A percentile compares a stretch with the other conserved stretches of the same genome.
Evolutionary conservation across 176 grass and related monocot genomes (phyloP).

Genomic region (Dactylis glomerata): DNA sequence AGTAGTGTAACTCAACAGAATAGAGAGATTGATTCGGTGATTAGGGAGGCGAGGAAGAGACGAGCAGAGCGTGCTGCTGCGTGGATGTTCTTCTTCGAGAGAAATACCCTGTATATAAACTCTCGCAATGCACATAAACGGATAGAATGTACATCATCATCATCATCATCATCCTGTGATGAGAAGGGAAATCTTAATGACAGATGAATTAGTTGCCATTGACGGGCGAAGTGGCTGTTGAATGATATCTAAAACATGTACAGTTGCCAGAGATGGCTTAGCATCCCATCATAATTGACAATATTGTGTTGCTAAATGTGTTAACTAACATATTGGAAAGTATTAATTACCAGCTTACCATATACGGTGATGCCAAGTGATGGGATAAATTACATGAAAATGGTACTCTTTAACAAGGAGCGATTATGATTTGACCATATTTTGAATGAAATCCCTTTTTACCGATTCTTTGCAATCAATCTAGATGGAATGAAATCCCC

Average conservation of each 20-base stretch:
- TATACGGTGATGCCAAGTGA: not conserved
- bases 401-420: not conserved
- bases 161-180: not conserved
- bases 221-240: not conserved
- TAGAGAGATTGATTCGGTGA: not conserved
- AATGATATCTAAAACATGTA: not conserved
- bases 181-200: not conserved
- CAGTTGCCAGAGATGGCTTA: not conserved
- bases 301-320: not conserved
- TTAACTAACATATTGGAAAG: not conserved
- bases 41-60: constrained; percentile 26
- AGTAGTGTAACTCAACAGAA: not conserved
- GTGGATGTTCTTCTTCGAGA: not conserved
- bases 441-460: not conserved
- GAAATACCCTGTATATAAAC: not conserved
- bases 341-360: not conserved
- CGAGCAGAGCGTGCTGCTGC: not conserved
- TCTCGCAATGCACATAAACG: not conserved
- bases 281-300: not conserved
- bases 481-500: too few relatives aligned
- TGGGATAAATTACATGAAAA: not conserved
- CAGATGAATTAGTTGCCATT: not conserved
- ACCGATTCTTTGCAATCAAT: too few relatives aligned
- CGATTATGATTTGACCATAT: not conserved
- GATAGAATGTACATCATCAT: not conserved